A percentile compares a stretch with the other conserved stretches of the same genome.
These are phyloP conservation scores for Suillus discolor DNA, from an alignment of 768 basidiomycete genomes.

Conservation along the genomic window DNA sequence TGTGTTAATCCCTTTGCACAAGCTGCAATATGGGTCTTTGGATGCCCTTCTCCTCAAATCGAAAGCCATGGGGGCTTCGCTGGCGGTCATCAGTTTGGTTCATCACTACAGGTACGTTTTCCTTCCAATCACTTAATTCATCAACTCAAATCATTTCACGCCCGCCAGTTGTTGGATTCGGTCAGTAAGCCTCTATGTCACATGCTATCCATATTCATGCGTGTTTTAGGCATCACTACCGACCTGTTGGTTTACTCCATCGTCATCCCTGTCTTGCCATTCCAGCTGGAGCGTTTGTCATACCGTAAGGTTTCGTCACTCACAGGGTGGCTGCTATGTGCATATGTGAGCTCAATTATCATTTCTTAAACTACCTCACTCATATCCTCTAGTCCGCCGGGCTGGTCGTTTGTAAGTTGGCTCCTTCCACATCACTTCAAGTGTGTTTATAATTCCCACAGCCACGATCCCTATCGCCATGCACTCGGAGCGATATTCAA, in stretches of 20 bases:
- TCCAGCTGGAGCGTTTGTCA: slow-evolving; percentile 54
- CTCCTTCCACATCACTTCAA: neutral
- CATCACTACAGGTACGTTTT: slow-evolving; percentile 44
- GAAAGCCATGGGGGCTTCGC: slow-evolving; percentile 45
- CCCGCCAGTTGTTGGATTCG: slow-evolving; percentile 48
- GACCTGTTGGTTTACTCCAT: slow-evolving; percentile 64
- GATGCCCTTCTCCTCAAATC: neutral
- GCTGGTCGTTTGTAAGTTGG: slow-evolving; percentile 49
- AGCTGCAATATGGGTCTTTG: neutral
- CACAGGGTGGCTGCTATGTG: slow-evolving; percentile 63
- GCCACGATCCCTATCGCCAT: slow-evolving; percentile 63
- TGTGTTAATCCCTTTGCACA: slow-evolving; percentile 8
- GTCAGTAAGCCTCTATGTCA: slow-evolving; percentile 30
- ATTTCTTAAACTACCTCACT: slow-evolving; percentile 1
- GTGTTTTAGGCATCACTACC: slow-evolving; percentile 38
- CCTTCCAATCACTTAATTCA: neutral
- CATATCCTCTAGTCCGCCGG: slow-evolving; percentile 50
- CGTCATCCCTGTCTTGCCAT: slow-evolving; percentile 65
- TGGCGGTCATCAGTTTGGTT: slow-evolving; percentile 65
- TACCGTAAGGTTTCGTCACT: slow-evolving; percentile 49
- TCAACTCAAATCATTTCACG: slow-evolving; percentile 7
- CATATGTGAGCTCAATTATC: slow-evolving; percentile 45
- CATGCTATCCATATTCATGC: neutral
- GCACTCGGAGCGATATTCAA: slow-evolving; percentile 52
- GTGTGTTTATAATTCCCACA: slow-evolving; percentile 18